Percentiles rank a stretch among this genome's conserved stretches.
Evolutionary conservation across 139 green algal species (phyloP).

Genomic region (Chlamydomonas incerta): DNA sequence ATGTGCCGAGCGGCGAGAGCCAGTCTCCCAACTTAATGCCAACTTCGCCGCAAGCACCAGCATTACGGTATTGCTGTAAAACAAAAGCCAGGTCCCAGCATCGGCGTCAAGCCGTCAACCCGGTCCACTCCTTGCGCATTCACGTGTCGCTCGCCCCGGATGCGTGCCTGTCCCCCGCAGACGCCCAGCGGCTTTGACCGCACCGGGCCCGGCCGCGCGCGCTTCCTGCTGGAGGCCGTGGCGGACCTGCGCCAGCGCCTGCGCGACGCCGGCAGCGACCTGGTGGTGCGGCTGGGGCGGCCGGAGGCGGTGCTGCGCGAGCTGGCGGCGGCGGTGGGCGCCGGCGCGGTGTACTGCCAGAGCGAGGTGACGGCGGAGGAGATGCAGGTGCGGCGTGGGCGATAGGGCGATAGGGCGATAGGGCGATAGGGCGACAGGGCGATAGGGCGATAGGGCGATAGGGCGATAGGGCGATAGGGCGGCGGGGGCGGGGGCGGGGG

Average conservation of each 20-base stretch:
- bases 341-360: slow-evolving; percentile 75
- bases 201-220: slow-evolving; percentile 67
- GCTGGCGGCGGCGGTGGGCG: slow-evolving; percentile 54
- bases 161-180: no score
- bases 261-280: slow-evolving; percentile 60
- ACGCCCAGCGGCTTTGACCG: slow-evolving; percentile 64
- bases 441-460: no score
- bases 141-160: no score
- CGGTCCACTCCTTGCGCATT: no score
- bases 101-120: no score
- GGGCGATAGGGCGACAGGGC: no score
- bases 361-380: slow-evolving; percentile 83
- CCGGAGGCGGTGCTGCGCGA: slow-evolving; percentile 70
- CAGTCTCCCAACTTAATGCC: not conserved
- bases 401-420: no score
- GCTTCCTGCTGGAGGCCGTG: slow-evolving; percentile 67
- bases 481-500: no score
- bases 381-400: slow-evolving; percentile 36
- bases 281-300: slow-evolving; percentile 70
- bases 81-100: no score
- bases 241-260: slow-evolving; percentile 65
- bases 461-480: no score
- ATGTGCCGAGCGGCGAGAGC: not conserved
- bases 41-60: not conserved
- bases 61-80: not conserved